Percentiles rank a stretch among this genome's conserved stretches.
Conservation (phyloP, 2,329 filamentous ascomycete species). For the Balansia obtecta region DNA sequence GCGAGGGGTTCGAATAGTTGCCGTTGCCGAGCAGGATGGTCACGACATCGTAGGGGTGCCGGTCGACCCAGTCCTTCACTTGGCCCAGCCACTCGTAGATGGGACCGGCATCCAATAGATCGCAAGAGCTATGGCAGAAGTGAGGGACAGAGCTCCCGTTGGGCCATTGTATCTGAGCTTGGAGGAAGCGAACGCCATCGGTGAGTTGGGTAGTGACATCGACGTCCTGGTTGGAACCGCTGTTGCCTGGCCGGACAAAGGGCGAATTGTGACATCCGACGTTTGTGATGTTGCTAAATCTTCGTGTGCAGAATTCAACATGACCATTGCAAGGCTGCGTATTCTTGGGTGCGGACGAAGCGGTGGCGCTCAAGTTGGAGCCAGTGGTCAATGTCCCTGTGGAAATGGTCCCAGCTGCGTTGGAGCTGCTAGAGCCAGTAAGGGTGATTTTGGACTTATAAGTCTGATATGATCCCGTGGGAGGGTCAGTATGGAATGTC, state of each 20-base stretch:
- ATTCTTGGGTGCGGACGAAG: slow-evolving; percentile 41
- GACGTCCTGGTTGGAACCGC: slow-evolving; percentile 63
- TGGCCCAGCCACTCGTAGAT: slow-evolving; percentile 59
- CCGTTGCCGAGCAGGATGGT: slow-evolving; percentile 78
- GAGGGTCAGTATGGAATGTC: slow-evolving; percentile 25
- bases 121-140: slow-evolving; percentile 78
- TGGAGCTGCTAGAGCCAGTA: slow-evolving; percentile 20
- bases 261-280: slow-evolving; percentile 73
- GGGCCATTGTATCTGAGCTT: slow-evolving; percentile 51
- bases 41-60: slow-evolving; percentile 75
- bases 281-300: slow-evolving; percentile 72
- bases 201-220: slow-evolving; percentile 59
- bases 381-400: slow-evolving; percentile 23
- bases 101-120: slow-evolving; percentile 68
- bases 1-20: slow-evolving; percentile 51
- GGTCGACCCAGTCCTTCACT: slow-evolving; percentile 60
- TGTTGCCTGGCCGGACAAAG: slow-evolving; percentile 57
- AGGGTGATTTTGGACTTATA: slow-evolving; percentile 31
- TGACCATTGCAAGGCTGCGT: slow-evolving; percentile 72
- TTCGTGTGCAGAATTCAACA: slow-evolving; percentile 61
- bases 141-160: slow-evolving; percentile 37
- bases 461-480: slow-evolving; percentile 33
- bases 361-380: slow-evolving; percentile 28
- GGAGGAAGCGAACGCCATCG: slow-evolving; percentile 57
- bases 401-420: slow-evolving; percentile 20